phyloP scores from a whole-genome alignment of 2,329 filamentous ascomycete genomes.

The Rutstroemia sp. region DNA sequence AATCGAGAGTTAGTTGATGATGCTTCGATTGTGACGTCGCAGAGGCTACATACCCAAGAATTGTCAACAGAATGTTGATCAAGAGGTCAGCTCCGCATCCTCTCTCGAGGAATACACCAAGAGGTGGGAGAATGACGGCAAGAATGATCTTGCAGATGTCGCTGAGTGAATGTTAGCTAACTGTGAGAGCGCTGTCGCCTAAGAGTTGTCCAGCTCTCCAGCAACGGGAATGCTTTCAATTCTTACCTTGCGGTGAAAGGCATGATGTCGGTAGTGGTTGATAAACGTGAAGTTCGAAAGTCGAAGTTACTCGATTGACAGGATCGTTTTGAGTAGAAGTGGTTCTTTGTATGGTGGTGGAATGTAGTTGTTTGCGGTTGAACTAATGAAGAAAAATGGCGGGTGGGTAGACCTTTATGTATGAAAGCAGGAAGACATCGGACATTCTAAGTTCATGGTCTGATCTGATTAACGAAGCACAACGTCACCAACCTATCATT shows the following conservation, averaged over 20 bases:
- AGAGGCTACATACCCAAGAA: slow-evolving; percentile 40
- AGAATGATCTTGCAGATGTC: slow-evolving; percentile 79
- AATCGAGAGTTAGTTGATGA: neutral
- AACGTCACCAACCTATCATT: neutral
- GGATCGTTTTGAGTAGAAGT: too few species aligned
- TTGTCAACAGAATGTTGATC: slow-evolving; percentile 58
- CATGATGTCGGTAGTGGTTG: slow-evolving; percentile 31
- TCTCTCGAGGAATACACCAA: slow-evolving; percentile 88
- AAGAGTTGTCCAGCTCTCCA: neutral
- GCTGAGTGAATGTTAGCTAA: slow-evolving; percentile 33
- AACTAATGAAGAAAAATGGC: neutral
- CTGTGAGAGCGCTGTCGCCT: neutral
- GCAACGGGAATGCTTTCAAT: neutral
- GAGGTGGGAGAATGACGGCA: slow-evolving; percentile 80
- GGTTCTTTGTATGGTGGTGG: slow-evolving; percentile 4
- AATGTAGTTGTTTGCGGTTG: neutral
- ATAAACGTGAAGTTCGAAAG: neutral
- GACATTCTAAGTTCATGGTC: neutral
- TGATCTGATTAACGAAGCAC: neutral
- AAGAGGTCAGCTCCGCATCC: slow-evolving; percentile 80
- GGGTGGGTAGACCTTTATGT: neutral
- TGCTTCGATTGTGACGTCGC: neutral
- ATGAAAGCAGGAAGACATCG: neutral
- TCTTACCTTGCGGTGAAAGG: slow-evolving; percentile 51
- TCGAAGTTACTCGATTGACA: slow-evolving; percentile 1